Base-by-base conservation (phyloP, 495 filamentous ascomycete species). In the Penicillium coprophilum region DNA sequence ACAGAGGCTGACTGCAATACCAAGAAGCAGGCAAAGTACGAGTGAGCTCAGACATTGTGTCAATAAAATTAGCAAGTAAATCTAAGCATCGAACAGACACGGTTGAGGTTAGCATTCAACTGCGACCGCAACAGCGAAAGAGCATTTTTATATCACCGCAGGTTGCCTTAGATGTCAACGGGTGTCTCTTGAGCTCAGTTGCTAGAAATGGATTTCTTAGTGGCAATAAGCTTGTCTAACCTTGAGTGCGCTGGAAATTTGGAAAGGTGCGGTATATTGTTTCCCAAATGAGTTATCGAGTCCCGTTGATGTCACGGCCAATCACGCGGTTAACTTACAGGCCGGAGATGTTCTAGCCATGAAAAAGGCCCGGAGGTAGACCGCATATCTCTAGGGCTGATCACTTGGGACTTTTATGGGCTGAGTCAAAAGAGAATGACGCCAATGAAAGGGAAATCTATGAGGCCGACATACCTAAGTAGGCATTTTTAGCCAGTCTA, bases 11-110 rank as follows among this genome's bases (percentile, higher is more conserved):
- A 50, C 69, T 78, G 61, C 73, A 71, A 49, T 77, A 78, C 74
- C 74, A 76, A 8, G 74, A 75, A 10, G 75, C 75, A 32, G 75
- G 74, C 32, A 77, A 54, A 45, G 75, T 77, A 39, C 73, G 68
- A 13, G 63, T 40, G 47, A 76, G 71, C 46, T 74, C 71, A 40
- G 72, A 50, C 74, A 77, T 77, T 40, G 40, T 70, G 53, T 38
- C 30, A 32, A 36, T 63, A 34, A 40, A 31, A 43, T 19, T n/a
- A 13, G 46, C 32, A 7, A 12, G 27, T 50, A 7, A 36, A 43
- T n/a, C 24, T 15, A 31, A 23, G 28, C 41, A 31, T 43, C 24
- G 12, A 24, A 10, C 20, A 9, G 28, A 44, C 21, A 36, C n/a
- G 24, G 15, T 19, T 30, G 15, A 24, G 43, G 21, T 20, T 31